Percentiles rank a stretch among this genome's conserved stretches.
phyloP scores from a whole-genome alignment of 2,329 filamentous ascomycete genomes.

The Dactylonectria estremocensis region DNA sequence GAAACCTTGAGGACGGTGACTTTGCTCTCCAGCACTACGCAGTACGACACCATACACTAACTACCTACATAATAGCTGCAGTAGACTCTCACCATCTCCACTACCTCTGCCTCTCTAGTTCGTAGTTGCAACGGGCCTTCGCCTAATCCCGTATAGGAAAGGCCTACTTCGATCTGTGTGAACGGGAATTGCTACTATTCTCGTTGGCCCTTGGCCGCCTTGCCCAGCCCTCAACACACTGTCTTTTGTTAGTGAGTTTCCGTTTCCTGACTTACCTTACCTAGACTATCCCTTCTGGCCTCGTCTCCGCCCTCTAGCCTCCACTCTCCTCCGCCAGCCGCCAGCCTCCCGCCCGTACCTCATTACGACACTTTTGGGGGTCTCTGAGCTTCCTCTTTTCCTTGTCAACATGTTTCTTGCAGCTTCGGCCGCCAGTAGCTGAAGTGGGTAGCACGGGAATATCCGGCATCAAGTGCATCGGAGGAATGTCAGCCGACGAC shows the following conservation, averaged over 20 bases:
- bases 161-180: conserved; percentile 17
- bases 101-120: neutral
- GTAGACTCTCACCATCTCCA: neutral
- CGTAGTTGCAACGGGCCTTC: conserved; percentile 23
- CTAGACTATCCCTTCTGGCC: neutral
- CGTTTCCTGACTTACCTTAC: neutral
- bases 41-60: neutral
- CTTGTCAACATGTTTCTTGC: neutral
- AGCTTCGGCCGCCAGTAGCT: neutral
- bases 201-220: conserved; percentile 17
- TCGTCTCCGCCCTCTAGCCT: conserved; percentile 2
- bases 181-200: conserved; percentile 25
- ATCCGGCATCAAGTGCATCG: conserved; percentile 14
- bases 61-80: neutral
- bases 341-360: neutral
- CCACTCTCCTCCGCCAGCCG: conserved; percentile 2
- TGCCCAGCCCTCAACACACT: conserved; percentile 5
- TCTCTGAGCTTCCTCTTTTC: conserved; percentile 7
- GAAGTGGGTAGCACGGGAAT: conserved; percentile 20
- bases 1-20: neutral
- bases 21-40: neutral
- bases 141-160: conserved; percentile 25
- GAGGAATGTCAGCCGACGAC: conserved; percentile 2
- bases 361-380: neutral
- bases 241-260: conserved; percentile 1